A percentile compares a stretch with the other conserved stretches of the same genome.
These are phyloP conservation scores for Phytophthora aleatoria DNA, from an alignment of 352 stramenopile genomes.

Conservation along the genomic window DNA sequence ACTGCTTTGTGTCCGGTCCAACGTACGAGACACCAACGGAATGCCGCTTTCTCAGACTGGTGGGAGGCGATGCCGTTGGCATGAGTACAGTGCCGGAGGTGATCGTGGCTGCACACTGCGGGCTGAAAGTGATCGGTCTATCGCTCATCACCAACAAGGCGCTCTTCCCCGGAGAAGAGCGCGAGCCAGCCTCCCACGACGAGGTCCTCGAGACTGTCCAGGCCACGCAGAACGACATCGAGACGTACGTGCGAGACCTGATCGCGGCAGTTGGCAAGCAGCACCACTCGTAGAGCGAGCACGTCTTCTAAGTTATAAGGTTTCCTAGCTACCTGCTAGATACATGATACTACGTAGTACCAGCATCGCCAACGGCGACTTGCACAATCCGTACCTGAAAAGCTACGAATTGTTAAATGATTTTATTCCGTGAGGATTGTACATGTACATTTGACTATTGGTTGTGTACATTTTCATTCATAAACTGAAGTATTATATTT, in stretches of 20 bases:
- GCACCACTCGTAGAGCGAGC: conserved; percentile 20
- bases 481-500: too few relatives aligned
- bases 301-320: too few relatives aligned
- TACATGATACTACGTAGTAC: too few relatives aligned
- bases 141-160: conserved; percentile 97
- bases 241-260: conserved; percentile 46
- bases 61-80: conserved; percentile 94
- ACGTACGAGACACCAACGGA: conserved; percentile 97
- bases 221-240: conserved; percentile 61
- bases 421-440: too few relatives aligned
- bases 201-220: conserved; percentile 93
- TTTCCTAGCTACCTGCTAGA: too few relatives aligned
- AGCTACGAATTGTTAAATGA: too few relatives aligned
- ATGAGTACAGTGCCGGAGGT: conserved; percentile 98
- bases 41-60: conserved; percentile 90
- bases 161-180: conserved; percentile 84
- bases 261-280: conserved; percentile 35
- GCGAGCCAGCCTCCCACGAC: conserved; percentile 86
- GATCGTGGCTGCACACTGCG: conserved; percentile 95
- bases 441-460: too few relatives aligned
- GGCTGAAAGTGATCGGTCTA: conserved; percentile 95
- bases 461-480: too few relatives aligned
- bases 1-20: conserved; percentile 97
- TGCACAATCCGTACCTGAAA: too few relatives aligned
- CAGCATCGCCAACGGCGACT: too few relatives aligned